A percentile compares a stretch with the other conserved stretches of the same genome.
Evolutionary conservation across 176 grass and related monocot genomes (phyloP).

Genomic region (Alloteropsis semialata): DNA sequence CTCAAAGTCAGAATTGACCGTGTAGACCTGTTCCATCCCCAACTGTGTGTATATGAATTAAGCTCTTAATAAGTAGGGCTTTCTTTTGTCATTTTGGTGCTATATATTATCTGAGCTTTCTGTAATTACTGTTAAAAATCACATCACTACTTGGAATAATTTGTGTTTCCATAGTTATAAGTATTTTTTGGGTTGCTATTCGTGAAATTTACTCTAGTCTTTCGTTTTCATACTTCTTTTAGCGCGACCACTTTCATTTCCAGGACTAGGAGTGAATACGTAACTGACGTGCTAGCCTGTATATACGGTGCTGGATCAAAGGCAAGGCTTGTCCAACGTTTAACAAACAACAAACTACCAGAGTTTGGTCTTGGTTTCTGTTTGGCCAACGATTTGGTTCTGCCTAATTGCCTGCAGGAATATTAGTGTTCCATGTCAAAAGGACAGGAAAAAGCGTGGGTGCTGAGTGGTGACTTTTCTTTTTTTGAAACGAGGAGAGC

Average conservation of each 20-base stretch:
- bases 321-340: no score
- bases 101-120: not conserved
- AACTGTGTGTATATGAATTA: not conserved
- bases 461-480: no score
- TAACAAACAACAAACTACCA: no score
- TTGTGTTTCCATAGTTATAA: not conserved
- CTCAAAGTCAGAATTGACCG: conserved; percentile 45
- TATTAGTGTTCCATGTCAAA: no score
- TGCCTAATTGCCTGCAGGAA: no score
- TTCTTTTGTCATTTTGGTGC: not conserved
- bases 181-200: not conserved
- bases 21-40: conserved; percentile 10
- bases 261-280: not conserved
- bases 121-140: not conserved
- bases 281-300: no score
- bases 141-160: not conserved
- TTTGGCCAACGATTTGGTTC: no score
- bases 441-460: no score
- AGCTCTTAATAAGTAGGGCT: not conserved
- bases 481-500: no score
- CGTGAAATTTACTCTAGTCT: not conserved
- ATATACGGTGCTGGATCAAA: no score
- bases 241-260: not conserved
- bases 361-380: no score
- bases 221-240: not conserved